Evolutionary conservation across 306 rosid species (phyloP).

Genomic region (Prunus armeniaca): DNA sequence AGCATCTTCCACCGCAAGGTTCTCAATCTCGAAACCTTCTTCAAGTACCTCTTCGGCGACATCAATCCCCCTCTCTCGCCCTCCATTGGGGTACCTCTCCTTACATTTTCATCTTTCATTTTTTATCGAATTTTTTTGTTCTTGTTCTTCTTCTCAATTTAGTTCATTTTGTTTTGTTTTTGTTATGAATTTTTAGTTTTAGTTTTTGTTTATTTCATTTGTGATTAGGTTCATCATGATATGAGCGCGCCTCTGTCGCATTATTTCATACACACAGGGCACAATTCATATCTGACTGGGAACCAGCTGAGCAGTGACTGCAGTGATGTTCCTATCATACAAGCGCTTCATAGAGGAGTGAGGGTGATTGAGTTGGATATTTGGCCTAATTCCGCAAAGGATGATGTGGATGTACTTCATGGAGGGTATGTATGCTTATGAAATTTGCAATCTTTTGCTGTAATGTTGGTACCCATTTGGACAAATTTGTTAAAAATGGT

Average conservation of each 20-base stretch:
- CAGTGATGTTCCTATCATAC: slow-evolving; percentile 78
- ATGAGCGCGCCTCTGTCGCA: slow-evolving; percentile 91
- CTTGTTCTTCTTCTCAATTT: neutral
- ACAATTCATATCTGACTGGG: slow-evolving; percentile 92
- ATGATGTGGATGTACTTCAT: slow-evolving; percentile 85
- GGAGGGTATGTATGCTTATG: slow-evolving; percentile 56
- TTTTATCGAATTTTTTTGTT: neutral
- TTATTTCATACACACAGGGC: slow-evolving; percentile 90
- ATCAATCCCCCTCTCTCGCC: slow-evolving; percentile 50
- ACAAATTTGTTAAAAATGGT: neutral
- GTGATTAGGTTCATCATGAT: slow-evolving; percentile 75
- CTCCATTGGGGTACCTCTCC: slow-evolving; percentile 35
- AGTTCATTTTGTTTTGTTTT: neutral
- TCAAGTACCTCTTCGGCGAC: slow-evolving; percentile 71
- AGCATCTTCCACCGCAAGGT: slow-evolving; percentile 63
- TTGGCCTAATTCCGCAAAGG: slow-evolving; percentile 90
- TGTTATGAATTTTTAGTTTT: neutral
- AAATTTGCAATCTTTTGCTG: neutral
- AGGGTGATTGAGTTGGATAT: slow-evolving; percentile 92
- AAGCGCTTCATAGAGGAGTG: slow-evolving; percentile 79
- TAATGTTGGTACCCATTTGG: neutral
- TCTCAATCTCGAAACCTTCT: slow-evolving; percentile 72
- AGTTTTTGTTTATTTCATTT: neutral
- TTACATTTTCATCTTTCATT: neutral
- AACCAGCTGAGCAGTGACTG: slow-evolving; percentile 97